Evolutionary conservation across 139 green algal genomes (phyloP).

Genomic region (Chlamydomonas sp.): DNA sequence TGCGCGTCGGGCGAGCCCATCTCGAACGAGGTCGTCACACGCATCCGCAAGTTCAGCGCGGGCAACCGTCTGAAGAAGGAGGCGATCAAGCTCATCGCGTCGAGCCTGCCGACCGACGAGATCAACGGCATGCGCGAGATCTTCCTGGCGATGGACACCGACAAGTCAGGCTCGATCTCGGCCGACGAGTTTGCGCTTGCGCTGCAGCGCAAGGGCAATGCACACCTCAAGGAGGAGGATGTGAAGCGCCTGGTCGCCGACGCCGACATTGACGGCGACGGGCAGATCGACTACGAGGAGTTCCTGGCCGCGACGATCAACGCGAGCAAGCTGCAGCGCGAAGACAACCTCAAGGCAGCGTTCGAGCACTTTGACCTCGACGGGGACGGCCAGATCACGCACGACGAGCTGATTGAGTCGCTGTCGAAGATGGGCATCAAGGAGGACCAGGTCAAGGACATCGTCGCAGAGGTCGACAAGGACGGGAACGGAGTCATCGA

Average conservation of each 20-base stretch:
- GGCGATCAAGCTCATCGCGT: constrained; percentile 80
- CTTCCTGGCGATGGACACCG: constrained; percentile 82
- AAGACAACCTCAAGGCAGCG: constrained; percentile 59
- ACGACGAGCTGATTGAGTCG: constrained; percentile 42
- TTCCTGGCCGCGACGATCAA: constrained; percentile 77
- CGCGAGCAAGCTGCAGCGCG: constrained; percentile 57
- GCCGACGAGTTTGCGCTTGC: constrained; percentile 68
- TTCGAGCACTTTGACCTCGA: constrained; percentile 74
- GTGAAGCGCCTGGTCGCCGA: constrained; percentile 18
- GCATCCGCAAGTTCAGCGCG: constrained; percentile 82
- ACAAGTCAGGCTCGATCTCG: constrained; percentile 85
- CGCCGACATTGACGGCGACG: constrained; percentile 5
- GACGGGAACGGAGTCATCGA: constrained; percentile 68
- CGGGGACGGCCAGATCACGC: constrained; percentile 56
- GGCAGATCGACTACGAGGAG: constrained; percentile 42
- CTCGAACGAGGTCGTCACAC: constrained; percentile 64
- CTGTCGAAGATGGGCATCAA: constrained; percentile 21
- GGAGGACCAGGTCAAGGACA: constrained; percentile 27
- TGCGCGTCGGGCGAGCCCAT: constrained; percentile 54
- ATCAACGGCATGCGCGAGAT: constrained; percentile 80
- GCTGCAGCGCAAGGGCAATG: constrained; percentile 28
- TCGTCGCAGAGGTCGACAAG: constrained; percentile 57
- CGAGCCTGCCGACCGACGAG: constrained; percentile 76
- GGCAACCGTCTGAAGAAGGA: constrained; percentile 97
- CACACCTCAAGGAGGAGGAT: constrained; percentile 19